phyloP scores from a whole-genome alignment of 2,329 filamentous ascomycete species.

The Microsporum audouinii region DNA sequence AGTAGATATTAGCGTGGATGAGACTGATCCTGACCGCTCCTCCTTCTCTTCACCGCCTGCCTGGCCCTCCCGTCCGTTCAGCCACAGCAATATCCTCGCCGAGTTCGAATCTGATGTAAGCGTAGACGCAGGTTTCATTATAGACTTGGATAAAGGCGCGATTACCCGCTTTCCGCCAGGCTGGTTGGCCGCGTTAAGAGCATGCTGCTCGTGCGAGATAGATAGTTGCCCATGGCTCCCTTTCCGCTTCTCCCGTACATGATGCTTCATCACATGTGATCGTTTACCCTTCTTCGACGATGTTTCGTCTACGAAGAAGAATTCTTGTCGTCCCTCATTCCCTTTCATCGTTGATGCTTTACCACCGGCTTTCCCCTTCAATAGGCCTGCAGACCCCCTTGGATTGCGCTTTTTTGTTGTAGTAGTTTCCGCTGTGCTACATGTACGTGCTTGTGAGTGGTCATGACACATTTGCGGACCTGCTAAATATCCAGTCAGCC shows the following conservation, averaged over 20 bases:
- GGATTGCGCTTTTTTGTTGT: neutral
- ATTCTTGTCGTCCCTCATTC: conserved; percentile 11
- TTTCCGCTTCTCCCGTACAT: conserved; percentile 34
- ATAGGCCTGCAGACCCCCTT: neutral
- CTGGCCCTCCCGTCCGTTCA: neutral
- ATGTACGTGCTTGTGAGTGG: neutral
- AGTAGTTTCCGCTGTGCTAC: neutral
- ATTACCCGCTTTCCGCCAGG: neutral
- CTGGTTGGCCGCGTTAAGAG: neutral
- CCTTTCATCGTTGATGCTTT: neutral
- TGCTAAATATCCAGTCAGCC: neutral
- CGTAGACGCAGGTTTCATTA: neutral
- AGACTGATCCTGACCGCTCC: neutral
- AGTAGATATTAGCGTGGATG: neutral
- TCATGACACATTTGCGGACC: neutral
- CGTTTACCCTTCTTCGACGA: conserved; percentile 34
- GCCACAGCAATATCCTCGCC: neutral
- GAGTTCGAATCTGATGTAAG: neutral
- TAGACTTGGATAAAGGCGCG: neutral
- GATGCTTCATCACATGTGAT: conserved; percentile 36
- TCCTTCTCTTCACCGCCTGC: neutral
- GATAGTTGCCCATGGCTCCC: conserved; percentile 16
- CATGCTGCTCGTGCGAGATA: neutral
- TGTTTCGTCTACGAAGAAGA: conserved; percentile 32
- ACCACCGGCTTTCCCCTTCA: neutral